Percentiles rank a stretch among this genome's conserved stretches.
These are phyloP conservation scores for Colletotrichum theobromicola DNA, from an alignment of 2,329 filamentous ascomycete genomes.

Conservation along the genomic window DNA sequence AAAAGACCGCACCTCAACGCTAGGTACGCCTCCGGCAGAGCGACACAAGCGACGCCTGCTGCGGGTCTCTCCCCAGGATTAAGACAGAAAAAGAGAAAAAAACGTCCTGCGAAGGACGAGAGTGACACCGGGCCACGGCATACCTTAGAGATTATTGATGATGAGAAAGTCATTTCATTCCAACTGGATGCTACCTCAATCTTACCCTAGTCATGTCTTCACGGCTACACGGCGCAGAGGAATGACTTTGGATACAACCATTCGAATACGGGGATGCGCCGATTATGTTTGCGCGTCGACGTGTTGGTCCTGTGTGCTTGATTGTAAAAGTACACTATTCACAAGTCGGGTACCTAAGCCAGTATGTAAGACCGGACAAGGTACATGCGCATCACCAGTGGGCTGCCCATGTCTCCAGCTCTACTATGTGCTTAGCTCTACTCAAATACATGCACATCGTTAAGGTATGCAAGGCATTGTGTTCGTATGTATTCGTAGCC, in stretches of 20 bases:
- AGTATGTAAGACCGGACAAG: neutral
- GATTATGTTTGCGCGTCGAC: neutral
- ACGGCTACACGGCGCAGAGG: neutral
- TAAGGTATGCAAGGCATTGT: neutral
- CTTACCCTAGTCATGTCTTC: neutral
- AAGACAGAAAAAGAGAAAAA: neutral
- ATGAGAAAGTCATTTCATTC: neutral
- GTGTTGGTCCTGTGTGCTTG: neutral
- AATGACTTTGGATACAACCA: neutral
- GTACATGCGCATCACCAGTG: neutral
- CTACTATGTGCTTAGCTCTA: too few species aligned
- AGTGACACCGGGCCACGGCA: neutral
- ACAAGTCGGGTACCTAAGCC: neutral
- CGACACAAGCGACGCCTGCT: slow-evolving; percentile 9
- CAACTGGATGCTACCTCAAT: neutral
- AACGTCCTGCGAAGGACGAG: neutral
- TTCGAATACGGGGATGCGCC: neutral
- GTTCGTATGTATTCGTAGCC: neutral
- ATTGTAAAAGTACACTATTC: neutral
- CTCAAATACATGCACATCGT: too few species aligned
- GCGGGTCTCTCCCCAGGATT: neutral
- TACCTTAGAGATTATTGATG: neutral
- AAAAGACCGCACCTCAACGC: neutral
- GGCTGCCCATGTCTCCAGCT: too few species aligned
- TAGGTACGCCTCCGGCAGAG: slow-evolving; percentile 8